Percentiles rank a stretch among this genome's conserved stretches.
These are phyloP conservation scores for Adansonia rubrostipa DNA, from an alignment of 441 rosid genomes.

Conservation along the genomic window DNA sequence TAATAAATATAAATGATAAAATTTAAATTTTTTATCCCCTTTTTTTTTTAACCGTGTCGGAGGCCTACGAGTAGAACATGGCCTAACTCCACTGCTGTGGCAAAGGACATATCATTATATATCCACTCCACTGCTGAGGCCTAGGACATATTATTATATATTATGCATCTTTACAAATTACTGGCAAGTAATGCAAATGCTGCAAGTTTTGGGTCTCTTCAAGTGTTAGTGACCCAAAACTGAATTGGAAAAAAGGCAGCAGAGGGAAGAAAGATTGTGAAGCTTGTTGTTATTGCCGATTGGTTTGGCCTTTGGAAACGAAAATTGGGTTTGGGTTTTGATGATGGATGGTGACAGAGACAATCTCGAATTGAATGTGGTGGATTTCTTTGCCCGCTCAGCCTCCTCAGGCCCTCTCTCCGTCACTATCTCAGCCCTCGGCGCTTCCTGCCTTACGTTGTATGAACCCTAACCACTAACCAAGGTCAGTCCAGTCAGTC, in stretches of 20 bases:
- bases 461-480: conserved; percentile 5
- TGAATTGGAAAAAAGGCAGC: background rate
- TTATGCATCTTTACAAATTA: background rate
- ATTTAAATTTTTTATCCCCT: too few relatives aligned
- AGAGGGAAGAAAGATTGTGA: background rate
- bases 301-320: background rate
- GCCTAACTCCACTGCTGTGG: background rate
- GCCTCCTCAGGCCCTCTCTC: background rate
- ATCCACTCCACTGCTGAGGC: background rate
- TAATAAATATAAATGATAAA: too few relatives aligned
- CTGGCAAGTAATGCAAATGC: background rate
- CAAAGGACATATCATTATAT: background rate
- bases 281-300: background rate
- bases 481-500: background rate
- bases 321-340: background rate
- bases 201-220: background rate
- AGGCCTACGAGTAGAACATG: too few relatives aligned
- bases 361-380: background rate
- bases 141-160: background rate
- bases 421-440: background rate
- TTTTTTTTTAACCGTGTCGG: too few relatives aligned
- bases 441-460: background rate
- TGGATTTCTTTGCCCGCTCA: background rate
- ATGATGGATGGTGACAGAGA: background rate
- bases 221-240: background rate